Base-by-base conservation (phyloP, 2,329 filamentous ascomycete genomes). In the Emergomyces orientalis region DNA sequence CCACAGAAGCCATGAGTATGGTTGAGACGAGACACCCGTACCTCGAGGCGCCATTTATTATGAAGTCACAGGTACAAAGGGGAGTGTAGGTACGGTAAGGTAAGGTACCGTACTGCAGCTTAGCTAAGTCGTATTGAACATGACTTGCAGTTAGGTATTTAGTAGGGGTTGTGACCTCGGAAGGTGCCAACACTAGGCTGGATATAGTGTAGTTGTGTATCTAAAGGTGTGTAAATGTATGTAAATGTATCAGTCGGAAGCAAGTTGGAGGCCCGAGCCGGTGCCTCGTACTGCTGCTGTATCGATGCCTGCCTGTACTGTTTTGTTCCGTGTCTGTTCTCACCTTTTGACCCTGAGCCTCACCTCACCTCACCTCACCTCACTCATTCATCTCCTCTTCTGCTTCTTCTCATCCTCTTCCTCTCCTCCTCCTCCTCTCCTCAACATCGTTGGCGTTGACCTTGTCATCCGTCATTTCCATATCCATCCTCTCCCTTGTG, bases 401-500 rank as follows among this genome's bases (percentile, higher is more conserved):
- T 54, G 25, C 25, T 39, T 45, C 57, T 45, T 19, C 54, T 47
- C 54, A 27, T 32, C 47, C 22, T 58, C 19, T 43, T 32, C 49
- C 17, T n/a, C 52, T 7, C 22, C 7, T 34, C 52, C 56, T 19
- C 6, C 51, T 32, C 14, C 51, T 34, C 25, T 39, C 55, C 39
- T 51, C 51, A 22, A 47, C 63, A 30, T 61, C 54, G 25, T 52
- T 57, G 14, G 47, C 45, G 32, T 37, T 55, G 59, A 60, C 54
- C 45, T 45, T 45, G 27, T 32, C 55, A 52, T 52, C 61, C 69
- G 66, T 67, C 68, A 67, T 64, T 63, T 65, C 65, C 64, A 58
- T 63, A 63, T 63, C 63, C 63, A 66, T 64, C 63, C 67, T 67
- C 60, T 66, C 70, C 70, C 67, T 69, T 71, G n/a, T 70, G 63